phyloP scores from a whole-genome alignment of 2,329 filamentous ascomycete species.

The Aspergillus carbonarius region DNA sequence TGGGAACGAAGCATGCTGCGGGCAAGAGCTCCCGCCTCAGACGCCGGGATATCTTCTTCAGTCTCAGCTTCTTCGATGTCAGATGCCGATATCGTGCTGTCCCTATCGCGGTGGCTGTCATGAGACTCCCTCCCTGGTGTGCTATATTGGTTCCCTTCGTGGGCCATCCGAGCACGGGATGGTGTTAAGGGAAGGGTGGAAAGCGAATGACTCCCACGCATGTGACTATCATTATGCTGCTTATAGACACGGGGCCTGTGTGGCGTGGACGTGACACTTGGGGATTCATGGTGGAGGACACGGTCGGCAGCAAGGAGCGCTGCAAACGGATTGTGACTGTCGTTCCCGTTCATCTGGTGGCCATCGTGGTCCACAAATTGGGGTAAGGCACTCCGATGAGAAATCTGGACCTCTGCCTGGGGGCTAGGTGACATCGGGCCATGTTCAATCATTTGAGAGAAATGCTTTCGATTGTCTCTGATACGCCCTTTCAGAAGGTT shows the following conservation, averaged over 20 bases:
- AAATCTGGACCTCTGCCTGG: slow-evolving; percentile 48
- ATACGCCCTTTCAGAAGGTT: slow-evolving; percentile 78
- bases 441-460: slow-evolving; percentile 74
- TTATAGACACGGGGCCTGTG: slow-evolving; percentile 51
- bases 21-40: slow-evolving; percentile 75
- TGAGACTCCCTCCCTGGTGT: slow-evolving; percentile 58
- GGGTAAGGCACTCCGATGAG: slow-evolving; percentile 42
- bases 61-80: slow-evolving; percentile 54
- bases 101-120: slow-evolving; percentile 63
- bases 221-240: slow-evolving; percentile 59
- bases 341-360: slow-evolving; percentile 47
- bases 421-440: slow-evolving; percentile 66
- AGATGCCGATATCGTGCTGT: slow-evolving; percentile 78
- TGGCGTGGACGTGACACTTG: slow-evolving; percentile 72
- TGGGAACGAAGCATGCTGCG: slow-evolving; percentile 69
- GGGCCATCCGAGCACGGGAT: slow-evolving; percentile 52
- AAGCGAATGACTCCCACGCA: slow-evolving; percentile 75
- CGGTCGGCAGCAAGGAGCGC: slow-evolving; percentile 72
- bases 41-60: slow-evolving; percentile 68
- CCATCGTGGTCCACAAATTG: slow-evolving; percentile 43
- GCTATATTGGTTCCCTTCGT: slow-evolving; percentile 55
- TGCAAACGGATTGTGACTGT: slow-evolving; percentile 67
- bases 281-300: slow-evolving; percentile 74
- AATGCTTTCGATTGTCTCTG: slow-evolving; percentile 83
- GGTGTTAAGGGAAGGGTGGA: slow-evolving; percentile 83